phyloP scores from a whole-genome alignment of 129 eudicot species.

The Silybum marianum region DNA sequence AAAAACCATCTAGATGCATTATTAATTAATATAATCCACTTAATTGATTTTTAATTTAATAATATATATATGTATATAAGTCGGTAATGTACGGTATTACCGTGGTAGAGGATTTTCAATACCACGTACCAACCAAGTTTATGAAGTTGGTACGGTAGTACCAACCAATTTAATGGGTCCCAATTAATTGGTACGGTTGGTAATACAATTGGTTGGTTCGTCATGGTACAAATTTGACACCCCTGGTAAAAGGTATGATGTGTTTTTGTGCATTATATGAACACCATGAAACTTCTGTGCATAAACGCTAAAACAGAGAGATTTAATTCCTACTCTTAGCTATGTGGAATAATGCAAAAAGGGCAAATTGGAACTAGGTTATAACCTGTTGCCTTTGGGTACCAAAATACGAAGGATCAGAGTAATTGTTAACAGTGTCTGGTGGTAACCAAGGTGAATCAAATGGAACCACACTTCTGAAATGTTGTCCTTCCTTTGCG shows the following conservation, averaged over 20 bases:
- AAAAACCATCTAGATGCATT: no score
- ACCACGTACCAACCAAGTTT: no score
- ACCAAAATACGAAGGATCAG: constrained; percentile 45
- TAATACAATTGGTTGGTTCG: no score
- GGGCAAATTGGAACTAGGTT: constrained; percentile 3
- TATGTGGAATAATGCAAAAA: neutral
- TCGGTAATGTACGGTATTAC: no score
- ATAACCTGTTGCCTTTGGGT: constrained; percentile 60
- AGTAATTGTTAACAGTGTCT: constrained; percentile 35
- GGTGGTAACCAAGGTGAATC: constrained; percentile 65
- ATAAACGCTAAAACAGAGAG: neutral
- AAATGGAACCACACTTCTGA: constrained; percentile 53
- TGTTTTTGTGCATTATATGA: neutral
- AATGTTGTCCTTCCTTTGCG: constrained; percentile 49
- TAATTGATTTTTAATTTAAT: no score
- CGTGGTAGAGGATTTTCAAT: no score
- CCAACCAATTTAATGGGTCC: no score
- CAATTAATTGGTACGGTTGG: no score
- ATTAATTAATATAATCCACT: no score
- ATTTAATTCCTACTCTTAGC: neutral
- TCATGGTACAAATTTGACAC: no score
- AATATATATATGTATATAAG: no score
- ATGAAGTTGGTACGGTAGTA: no score
- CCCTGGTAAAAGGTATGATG: constrained; percentile 5
- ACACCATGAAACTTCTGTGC: neutral